phyloP scores from a whole-genome alignment of 2,329 filamentous ascomycete species.

The Fusarium secorum region DNA sequence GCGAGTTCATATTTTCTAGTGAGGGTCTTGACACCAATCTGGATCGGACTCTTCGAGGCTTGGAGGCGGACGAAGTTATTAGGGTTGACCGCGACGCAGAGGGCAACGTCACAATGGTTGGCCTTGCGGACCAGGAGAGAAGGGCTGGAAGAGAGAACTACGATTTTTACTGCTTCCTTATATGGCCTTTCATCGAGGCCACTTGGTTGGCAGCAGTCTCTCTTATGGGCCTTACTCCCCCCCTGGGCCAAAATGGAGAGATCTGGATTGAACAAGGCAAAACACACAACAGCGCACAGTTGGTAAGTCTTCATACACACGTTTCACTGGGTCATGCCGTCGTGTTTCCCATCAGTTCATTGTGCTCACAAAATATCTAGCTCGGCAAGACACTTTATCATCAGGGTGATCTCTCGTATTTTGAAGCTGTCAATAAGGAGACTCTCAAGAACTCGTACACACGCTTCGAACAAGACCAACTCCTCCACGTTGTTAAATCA shows the following conservation, averaged over 20 bases:
- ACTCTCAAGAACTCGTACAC: conserved; percentile 92
- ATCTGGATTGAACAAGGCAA: conserved; percentile 81
- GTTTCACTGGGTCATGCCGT: not conserved
- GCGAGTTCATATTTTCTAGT: conserved; percentile 95
- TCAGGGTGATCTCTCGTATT: conserved; percentile 95
- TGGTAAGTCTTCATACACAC: conserved; percentile 59
- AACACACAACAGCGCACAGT: conserved; percentile 81
- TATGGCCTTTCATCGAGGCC: conserved; percentile 98
- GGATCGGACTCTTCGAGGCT: conserved; percentile 76
- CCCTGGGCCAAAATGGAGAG: conserved; percentile 64
- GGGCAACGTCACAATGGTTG: conserved; percentile 69
- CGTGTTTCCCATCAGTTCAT: not conserved
- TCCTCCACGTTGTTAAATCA: conserved; percentile 76
- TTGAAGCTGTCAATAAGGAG: conserved; percentile 98
- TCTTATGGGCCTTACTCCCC: conserved; percentile 85
- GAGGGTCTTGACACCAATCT: conserved; percentile 84
- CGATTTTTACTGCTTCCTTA: conserved; percentile 98
- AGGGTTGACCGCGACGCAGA: conserved; percentile 66
- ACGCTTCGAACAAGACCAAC: conserved; percentile 89
- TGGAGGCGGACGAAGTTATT: conserved; percentile 83
- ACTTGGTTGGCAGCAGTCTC: conserved; percentile 91
- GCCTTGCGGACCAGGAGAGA: conserved; percentile 79
- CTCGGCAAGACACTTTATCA: conserved; percentile 97
- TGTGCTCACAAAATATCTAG: conserved; percentile 50
- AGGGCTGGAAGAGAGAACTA: conserved; percentile 88